Base-by-base conservation (phyloP, 495 filamentous ascomycete species). In the Apodospora peruviana region DNA sequence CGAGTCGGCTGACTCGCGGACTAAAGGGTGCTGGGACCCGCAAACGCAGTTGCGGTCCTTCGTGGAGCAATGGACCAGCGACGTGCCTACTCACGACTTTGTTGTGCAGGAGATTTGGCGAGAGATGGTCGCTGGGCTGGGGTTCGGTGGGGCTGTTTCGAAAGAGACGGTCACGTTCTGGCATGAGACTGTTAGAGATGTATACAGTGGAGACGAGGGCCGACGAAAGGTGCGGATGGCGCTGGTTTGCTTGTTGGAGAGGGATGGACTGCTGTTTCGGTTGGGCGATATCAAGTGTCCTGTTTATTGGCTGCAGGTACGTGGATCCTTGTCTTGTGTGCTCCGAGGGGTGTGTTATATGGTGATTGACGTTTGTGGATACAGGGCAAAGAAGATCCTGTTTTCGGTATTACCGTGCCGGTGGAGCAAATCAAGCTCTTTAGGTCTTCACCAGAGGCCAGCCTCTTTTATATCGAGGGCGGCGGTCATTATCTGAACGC, bases 281-380 rank as follows among this genome's bases (percentile, higher is more conserved):
- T 47, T 85, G 10, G 58, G 65, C 10, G 76, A 85, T 62, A 62
- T 85, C 16, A 62, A 51, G 38, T 85, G 81, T 51, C 81, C 82
- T 0, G 76, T 85, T 2, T 62, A 75, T 29, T 86, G 81, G 82
- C 48, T 85, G 38, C 82, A 86, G 57, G 80, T 79, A 46, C 58
- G 70, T 66, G 35, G 7, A n/a, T 16, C 8, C 9, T 43, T 18
- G 11, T 3, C 37, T 39, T 12, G 16, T 17, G 16, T 39, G 17
- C 9, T 17, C 37, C 12, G 37, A 2, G 2, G 2, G 37, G 11
- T 35, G 11, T 5, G 12, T 7, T 24, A 22, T 41, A 11, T 48
- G 34, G 43, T 39, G 16, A 3, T 50, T 37, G n/a, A n/a, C n/a
- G n/a, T n/a, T n/a, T n/a, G n/a, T n/a, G n/a, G 22, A 18, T 14